Conservation (phyloP, 2,329 filamentous ascomycete species). For the Calonectria naviculata region DNA sequence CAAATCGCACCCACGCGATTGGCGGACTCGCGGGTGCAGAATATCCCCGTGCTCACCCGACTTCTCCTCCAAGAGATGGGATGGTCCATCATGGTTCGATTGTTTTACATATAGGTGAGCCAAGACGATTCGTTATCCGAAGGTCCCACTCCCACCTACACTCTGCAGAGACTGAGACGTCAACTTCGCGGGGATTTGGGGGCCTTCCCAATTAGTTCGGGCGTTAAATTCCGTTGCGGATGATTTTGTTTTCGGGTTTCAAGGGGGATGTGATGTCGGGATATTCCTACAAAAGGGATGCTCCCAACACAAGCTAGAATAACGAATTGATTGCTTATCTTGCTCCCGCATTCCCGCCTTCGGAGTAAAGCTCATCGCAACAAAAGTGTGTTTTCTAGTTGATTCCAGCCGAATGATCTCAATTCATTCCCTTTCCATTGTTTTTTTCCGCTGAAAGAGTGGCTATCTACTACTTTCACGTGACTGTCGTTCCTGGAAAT, state of each 20-base stretch:
- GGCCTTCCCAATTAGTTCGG: not conserved
- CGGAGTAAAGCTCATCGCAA: too few relatives aligned
- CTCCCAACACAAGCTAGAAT: too few relatives aligned
- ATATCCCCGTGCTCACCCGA: not conserved
- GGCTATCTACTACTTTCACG: too few relatives aligned
- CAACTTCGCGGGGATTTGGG: not conserved
- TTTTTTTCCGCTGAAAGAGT: too few relatives aligned
- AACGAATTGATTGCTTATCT: not conserved
- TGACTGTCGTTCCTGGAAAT: too few relatives aligned
- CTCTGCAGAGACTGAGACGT: not conserved
- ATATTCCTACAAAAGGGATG: not conserved
- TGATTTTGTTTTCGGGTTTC: not conserved
- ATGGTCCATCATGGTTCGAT: not conserved
- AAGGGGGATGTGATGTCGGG: not conserved
- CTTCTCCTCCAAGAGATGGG: not conserved
- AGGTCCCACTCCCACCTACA: not conserved
- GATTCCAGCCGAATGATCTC: too few relatives aligned
- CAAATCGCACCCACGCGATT: conserved; percentile 30
- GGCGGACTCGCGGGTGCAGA: conserved; percentile 16
- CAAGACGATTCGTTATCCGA: not conserved
- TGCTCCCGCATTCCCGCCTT: too few relatives aligned
- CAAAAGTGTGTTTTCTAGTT: too few relatives aligned
- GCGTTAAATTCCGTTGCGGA: not conserved
- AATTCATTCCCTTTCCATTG: too few relatives aligned
- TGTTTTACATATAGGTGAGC: conserved; percentile 1